Conservation (phyloP, 2,329 filamentous ascomycete genomes). For the Xylariaceae sp. region DNA sequence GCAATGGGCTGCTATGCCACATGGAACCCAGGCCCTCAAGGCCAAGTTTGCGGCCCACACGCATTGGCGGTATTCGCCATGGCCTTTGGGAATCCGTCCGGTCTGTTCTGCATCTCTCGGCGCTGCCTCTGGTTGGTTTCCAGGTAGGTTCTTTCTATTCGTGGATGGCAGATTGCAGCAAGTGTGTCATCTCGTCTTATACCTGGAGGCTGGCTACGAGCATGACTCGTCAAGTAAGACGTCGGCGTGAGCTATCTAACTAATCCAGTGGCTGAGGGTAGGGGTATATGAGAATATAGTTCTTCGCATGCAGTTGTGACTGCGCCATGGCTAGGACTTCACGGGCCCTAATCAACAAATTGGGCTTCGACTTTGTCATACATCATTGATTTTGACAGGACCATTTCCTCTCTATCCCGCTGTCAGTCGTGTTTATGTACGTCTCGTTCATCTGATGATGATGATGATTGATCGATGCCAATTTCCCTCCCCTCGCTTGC, state of each 20-base stretch:
- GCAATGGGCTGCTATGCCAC: slow-evolving; percentile 12
- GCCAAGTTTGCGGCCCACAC: background rate
- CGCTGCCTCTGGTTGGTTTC: background rate
- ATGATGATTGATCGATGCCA: too few species aligned
- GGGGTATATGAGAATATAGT: background rate
- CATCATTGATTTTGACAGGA: background rate
- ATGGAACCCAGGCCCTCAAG: background rate
- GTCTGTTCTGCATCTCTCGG: slow-evolving; percentile 8
- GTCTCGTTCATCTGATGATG: too few species aligned
- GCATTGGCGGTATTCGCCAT: background rate
- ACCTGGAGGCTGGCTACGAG: background rate
- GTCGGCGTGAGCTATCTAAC: background rate
- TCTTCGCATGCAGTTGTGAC: background rate
- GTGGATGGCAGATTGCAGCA: background rate
- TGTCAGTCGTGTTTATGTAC: too few species aligned
- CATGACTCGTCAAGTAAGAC: background rate
- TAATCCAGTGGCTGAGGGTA: background rate
- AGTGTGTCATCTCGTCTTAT: background rate
- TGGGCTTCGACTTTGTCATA: background rate
- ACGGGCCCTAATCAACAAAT: background rate
- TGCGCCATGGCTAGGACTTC: background rate
- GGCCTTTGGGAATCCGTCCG: background rate
- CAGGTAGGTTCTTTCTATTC: background rate
- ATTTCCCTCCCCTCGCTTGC: too few species aligned
- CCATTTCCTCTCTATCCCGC: background rate